Evolutionary conservation across 2,329 filamentous ascomycete species (phyloP), one percentile per base, ranked within the genome.

Genomic region (Didymella exigua): DNA sequence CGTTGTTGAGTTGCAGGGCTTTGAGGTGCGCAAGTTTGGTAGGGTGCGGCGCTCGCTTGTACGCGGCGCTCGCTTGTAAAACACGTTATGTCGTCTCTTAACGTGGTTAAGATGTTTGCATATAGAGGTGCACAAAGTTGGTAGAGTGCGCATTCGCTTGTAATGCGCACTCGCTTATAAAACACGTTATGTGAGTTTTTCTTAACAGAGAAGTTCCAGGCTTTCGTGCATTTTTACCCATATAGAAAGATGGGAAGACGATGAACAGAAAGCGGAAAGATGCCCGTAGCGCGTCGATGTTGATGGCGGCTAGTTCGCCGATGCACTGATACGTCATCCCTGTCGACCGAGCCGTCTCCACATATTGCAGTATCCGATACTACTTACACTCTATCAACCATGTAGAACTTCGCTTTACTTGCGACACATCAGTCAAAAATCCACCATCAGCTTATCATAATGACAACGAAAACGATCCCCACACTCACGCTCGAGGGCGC

Each of bases 401-500:
- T 55, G 41, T 49, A 55, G 34, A 24, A n/a, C n/a, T 13, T 29
- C 16, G 13, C 21, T 21, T 0, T 49, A 4, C 18, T 37, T 21
- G 41, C 23, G 10, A 36, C 10, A 21, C 33, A 13, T 4, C 13
- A 24, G 21, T 23, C 36, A 18, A 13, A 24, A 27, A n/a, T n/a
- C 33, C 18, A 19, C 2, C 33, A 36, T 10, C 33, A n/a, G 4
- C 19, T 24, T n/a, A 27, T n/a, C 16, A 37, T 6, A 23, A 73
- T 73, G 80, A 63, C 68, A 5, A 75, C 68, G 1, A 72, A 70
- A 33, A 47, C 58, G 7, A 47, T 66, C 18, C 67, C 72, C 16
- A 66, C 67, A 2, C 64, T 77, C 33, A 75, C 73, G 24, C 70
- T 75, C 44, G 55, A 66, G 3, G 74, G 74, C 18, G 75, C 75